A percentile compares a stretch with the other conserved stretches of the same genome.
Conservation (phyloP, 371 early-diverging fungal species). For the Zychaea mexicana region DNA sequence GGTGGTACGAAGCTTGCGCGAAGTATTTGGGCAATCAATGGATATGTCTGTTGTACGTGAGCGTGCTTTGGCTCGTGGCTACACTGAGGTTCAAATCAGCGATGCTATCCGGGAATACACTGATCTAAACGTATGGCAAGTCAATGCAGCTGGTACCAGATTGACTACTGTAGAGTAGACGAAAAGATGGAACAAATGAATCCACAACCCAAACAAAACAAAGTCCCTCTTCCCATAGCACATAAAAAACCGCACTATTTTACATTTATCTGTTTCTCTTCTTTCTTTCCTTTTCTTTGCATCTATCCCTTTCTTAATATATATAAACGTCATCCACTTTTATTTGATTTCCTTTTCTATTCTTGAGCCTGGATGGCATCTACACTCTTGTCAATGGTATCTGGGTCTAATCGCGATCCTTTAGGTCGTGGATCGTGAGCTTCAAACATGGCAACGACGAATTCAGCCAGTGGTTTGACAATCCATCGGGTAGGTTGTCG, state of each 20-base stretch:
- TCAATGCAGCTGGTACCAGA: conserved; percentile 62
- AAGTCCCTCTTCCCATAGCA: background rate
- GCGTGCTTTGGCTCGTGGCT: conserved; percentile 77
- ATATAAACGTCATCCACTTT: conserved; percentile 5
- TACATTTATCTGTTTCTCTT: background rate
- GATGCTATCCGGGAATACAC: conserved; percentile 72
- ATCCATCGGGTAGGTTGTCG: conserved; percentile 62
- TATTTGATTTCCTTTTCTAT: conserved; percentile 18
- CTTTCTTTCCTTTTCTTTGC: conserved; percentile 1
- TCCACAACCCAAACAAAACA: no score
- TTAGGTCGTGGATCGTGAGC: conserved; percentile 24
- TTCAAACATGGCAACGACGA: conserved; percentile 66
- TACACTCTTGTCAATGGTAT: conserved; percentile 95
- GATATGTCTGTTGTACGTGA: conserved; percentile 60
- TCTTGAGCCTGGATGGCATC: conserved; percentile 97
- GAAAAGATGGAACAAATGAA: background rate
- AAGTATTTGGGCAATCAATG: conserved; percentile 26
- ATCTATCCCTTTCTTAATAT: conserved; percentile 1
- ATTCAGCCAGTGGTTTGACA: conserved; percentile 69
- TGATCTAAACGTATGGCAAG: conserved; percentile 77
- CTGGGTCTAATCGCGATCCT: conserved; percentile 32
- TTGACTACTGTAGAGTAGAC: conserved; percentile 56
- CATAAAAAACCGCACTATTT: background rate
- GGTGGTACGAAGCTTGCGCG: conserved; percentile 49
- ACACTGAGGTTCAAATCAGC: conserved; percentile 72